A percentile compares a stretch with the other conserved stretches of the same genome.
Evolutionary conservation across 139 green algal species (phyloP).

Genomic region (Pseudopediastrum boryanum): DNA sequence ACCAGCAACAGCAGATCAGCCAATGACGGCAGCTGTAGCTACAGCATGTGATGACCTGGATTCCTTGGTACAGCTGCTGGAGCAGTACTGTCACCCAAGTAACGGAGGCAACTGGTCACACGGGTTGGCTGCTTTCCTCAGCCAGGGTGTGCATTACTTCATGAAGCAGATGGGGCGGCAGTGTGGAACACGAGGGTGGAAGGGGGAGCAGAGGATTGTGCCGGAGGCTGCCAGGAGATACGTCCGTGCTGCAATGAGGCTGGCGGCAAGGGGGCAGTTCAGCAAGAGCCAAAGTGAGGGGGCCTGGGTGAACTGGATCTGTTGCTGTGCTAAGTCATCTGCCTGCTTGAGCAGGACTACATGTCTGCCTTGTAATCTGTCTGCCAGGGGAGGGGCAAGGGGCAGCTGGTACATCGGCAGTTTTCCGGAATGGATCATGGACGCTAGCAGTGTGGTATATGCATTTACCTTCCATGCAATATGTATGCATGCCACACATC

Average conservation of each 20-base stretch:
- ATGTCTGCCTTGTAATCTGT: no score
- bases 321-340: no score
- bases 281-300: conserved; percentile 71
- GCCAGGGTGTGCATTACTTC: conserved; percentile 28
- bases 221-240: conserved; percentile 36
- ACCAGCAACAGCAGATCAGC: background rate
- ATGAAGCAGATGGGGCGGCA: conserved; percentile 35
- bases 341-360: no score
- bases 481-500: no score
- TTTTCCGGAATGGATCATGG: no score
- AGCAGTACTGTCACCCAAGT: conserved; percentile 89
- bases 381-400: no score
- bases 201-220: conserved; percentile 22
- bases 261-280: conserved; percentile 82
- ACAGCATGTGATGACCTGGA: conserved; percentile 45
- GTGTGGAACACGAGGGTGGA: conserved; percentile 10
- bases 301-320: background rate
- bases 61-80: conserved; percentile 63
- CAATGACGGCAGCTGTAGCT: conserved; percentile 20
- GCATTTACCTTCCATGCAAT: no score
- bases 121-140: conserved; percentile 29
- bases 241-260: conserved; percentile 53
- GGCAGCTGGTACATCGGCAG: no score
- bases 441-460: no score
- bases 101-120: conserved; percentile 65